A percentile compares a stretch with the other conserved stretches of the same genome.
phyloP scores from a whole-genome alignment of 257 asterid genomes.

The Lavandula angustifolia region DNA sequence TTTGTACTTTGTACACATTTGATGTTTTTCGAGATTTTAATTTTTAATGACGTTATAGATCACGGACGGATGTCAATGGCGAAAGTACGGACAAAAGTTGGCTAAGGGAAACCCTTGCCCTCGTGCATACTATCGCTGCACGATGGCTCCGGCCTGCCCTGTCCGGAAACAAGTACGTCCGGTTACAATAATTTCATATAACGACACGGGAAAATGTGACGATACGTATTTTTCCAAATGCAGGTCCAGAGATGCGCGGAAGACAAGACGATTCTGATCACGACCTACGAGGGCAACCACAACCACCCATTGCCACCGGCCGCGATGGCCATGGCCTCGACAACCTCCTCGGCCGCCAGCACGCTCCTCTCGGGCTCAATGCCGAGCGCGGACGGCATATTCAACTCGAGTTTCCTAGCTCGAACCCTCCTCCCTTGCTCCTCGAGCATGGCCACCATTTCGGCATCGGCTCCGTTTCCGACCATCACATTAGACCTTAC shows the following conservation, averaged over 20 bases:
- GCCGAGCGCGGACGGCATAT: slow-evolving; percentile 81
- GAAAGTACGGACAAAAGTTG: slow-evolving; percentile 95
- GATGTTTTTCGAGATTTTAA: neutral
- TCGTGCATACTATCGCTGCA: slow-evolving; percentile 94
- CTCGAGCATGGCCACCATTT: slow-evolving; percentile 87
- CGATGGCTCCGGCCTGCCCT: slow-evolving; percentile 95
- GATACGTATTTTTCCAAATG: too few species aligned
- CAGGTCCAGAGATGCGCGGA: slow-evolving; percentile 96
- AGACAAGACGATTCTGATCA: slow-evolving; percentile 66
- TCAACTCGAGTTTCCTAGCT: slow-evolving; percentile 77
- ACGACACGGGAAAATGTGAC: too few species aligned
- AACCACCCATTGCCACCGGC: slow-evolving; percentile 95
- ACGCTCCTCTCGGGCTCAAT: slow-evolving; percentile 92
- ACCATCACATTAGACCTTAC: slow-evolving; percentile 93
- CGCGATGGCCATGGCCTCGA: slow-evolving; percentile 94
- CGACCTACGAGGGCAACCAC: slow-evolving; percentile 95
- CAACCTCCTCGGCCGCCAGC: slow-evolving; percentile 91
- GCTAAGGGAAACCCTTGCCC: slow-evolving; percentile 98
- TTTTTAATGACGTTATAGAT: slow-evolving; percentile 45
- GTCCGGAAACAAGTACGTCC: slow-evolving; percentile 85
- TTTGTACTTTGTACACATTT: neutral
- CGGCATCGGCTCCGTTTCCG: slow-evolving; percentile 94
- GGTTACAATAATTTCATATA: neutral
- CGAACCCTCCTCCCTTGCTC: slow-evolving; percentile 84
- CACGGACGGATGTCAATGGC: slow-evolving; percentile 97